Conservation (phyloP, 106 monocot genomes). For the Acorus calamus region DNA sequence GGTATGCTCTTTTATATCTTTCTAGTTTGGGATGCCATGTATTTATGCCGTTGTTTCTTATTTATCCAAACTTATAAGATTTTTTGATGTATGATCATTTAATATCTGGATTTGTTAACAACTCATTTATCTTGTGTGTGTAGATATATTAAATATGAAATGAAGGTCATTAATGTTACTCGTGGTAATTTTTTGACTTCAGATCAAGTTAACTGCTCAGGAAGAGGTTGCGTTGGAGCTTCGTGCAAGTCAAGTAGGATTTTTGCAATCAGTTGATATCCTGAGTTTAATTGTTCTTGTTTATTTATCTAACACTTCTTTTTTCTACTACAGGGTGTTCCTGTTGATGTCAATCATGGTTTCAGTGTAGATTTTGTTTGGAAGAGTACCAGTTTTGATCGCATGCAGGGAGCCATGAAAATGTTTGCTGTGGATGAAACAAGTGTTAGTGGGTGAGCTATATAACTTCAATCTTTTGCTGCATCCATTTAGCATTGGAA, state of each 20-base stretch:
- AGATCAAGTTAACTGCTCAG: constrained; percentile 96
- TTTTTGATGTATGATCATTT: no score
- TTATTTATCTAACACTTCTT: not conserved
- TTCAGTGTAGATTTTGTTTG: constrained; percentile 99
- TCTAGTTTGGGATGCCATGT: not conserved
- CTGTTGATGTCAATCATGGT: constrained; percentile 87
- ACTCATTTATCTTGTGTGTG: not conserved
- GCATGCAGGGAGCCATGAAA: constrained; percentile 99
- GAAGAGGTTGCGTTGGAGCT: constrained; percentile 99
- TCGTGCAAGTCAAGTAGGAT: constrained; percentile 82
- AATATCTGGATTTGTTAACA: no score
- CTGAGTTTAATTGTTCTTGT: no score
- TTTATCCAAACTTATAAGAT: no score
- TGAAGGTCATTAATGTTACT: no score
- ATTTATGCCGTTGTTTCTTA: no score
- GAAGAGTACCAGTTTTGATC: constrained; percentile 99
- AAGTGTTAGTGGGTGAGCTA: constrained; percentile 92
- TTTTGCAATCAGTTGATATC: not conserved
- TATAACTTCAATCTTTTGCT: no score
- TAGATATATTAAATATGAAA: no score
- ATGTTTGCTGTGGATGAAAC: constrained; percentile 99
- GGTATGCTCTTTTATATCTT: constrained; percentile 38
- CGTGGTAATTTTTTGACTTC: constrained; percentile 2
- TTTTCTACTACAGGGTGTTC: constrained; percentile 56
- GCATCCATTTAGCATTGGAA: no score